Base-by-base conservation (phyloP, 768 basidiomycete genomes). In the Wakefieldia striispora region DNA sequence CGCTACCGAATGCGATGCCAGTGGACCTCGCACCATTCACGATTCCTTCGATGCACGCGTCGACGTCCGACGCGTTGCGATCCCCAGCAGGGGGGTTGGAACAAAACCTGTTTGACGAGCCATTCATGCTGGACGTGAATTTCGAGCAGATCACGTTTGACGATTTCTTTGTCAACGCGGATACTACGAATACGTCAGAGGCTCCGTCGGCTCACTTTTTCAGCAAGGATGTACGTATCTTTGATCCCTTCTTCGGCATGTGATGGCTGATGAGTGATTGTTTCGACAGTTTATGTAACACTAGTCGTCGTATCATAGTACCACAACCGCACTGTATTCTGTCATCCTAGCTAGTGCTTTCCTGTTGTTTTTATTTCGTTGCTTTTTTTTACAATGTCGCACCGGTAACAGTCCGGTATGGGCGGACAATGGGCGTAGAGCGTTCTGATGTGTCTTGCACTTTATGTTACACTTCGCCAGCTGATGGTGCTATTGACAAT, bases 171-270 rank as follows among this genome's bases (percentile, higher is more conserved):
- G 41, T 43, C 17, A 60, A 42, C n/a, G 46, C 57, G 45, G 57
- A 67, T 16, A 14, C 33, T 5, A 16, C 33, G 33, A 53, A 23
- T 16, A 11, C 39, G 21, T 20, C 36, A 5, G 44, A 62, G 38
- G 55, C 60, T 2, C 59, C 69, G 20, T 49, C 63, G 2, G 58
- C 69, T 3, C 49, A 63, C 20, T 68, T 65, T 52, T 68, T 62
- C 46, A 55, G 69, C 7, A 43, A 55, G 16, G 68, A 69, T 20
- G 45, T 10, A 71, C 66, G 56, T 63, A 71, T 69, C n/a, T 24
- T 31, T 47, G 8, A 36, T 40, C 3, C 10, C 31, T 8, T 6
- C 20, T 24, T 40, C 44, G 39, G 21, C 39, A 17, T 51, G 24
- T n/a, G 23, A 31, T 35, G 39, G 16, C 58, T 64, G 40, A 63